Base-by-base conservation (phyloP, 2,329 filamentous ascomycete species). In the Colletotrichum brevisporum region DNA sequence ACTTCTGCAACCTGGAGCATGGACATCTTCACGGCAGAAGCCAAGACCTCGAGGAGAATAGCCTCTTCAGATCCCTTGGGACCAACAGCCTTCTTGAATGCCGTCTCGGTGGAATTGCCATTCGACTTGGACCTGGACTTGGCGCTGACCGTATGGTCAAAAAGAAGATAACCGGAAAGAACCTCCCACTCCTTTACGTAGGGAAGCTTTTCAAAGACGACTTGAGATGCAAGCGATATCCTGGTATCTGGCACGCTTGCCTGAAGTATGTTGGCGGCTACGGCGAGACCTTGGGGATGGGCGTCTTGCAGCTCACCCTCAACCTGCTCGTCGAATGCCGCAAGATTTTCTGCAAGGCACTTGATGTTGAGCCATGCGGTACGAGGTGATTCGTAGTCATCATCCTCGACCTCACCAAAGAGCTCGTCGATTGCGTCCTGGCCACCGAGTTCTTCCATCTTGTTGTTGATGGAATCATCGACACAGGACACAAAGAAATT, bases 291-390 rank as follows among this genome's bases (percentile, higher is more conserved):
- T n/a, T 83, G 79, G 16, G 81, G 74, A 26, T 81, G 79, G 9
- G 82, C 81, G 16, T 83, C 82, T 65, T 78, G 74, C 41, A 90
- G 82, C 36, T 89, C 87, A 47, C 89, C 86, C 58, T 88, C 85
- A 51, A 91, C 84, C 73, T 93, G 90, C 6, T 87, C 84, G 76
- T 98, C 94, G 75, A 98, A 98, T 10, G 89, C 88, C 39, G 92
- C 88, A 27, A 99, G 85, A 12, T 93, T 92, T 78, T 97, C 94
- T 3, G 92, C 93, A 15, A 99, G 85, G 73, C 92, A 95, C 81
- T 98, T 99, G 77, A 97, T 89, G 76, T 93, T 94, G 74, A 98
- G 89, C 96, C 96, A 99, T 71, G 92, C 91, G 53, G 90, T 85
- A 70, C 92, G 91, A 2, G 95, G 93, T 2, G 90, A 89, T 61